Percentiles rank a stretch among this genome's conserved stretches.
Evolutionary conservation across 2,329 filamentous ascomycete species (phyloP).

Genomic region (Gremmenia infestans): DNA sequence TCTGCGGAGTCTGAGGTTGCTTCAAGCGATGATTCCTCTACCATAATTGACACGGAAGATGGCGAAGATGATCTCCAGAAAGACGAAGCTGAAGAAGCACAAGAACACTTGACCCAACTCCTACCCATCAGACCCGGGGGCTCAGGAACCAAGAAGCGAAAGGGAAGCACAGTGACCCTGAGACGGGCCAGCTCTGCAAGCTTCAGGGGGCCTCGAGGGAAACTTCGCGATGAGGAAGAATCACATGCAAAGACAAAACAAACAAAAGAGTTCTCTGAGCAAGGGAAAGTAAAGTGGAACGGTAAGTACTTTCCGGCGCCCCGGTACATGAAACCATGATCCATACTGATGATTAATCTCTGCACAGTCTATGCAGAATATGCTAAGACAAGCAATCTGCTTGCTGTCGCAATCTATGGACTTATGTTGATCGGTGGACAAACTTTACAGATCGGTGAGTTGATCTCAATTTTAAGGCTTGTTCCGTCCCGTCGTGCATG

Average conservation of each 20-base stretch:
- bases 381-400: constrained; percentile 86
- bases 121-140: constrained; percentile 62
- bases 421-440: constrained; percentile 74
- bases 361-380: constrained; percentile 78
- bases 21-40: constrained; percentile 50
- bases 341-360: constrained; percentile 14
- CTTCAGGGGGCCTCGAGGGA: constrained; percentile 80
- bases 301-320: constrained; percentile 30
- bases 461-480: neutral
- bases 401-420: constrained; percentile 77
- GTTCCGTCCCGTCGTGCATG: neutral
- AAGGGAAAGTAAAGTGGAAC: constrained; percentile 97
- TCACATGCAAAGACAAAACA: constrained; percentile 70
- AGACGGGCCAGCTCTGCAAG: constrained; percentile 88
- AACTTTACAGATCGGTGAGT: constrained; percentile 69
- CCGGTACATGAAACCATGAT: constrained; percentile 1
- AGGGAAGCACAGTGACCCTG: constrained; percentile 72
- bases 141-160: constrained; percentile 49
- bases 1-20: constrained; percentile 38
- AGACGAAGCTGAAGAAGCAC: constrained; percentile 64
- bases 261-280: constrained; percentile 80
- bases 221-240: constrained; percentile 78
- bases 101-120: constrained; percentile 71
- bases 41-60: constrained; percentile 47
- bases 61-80: constrained; percentile 47